Base-by-base conservation (phyloP, 202 grass and related monocot species). In the Setaria italica region DNA sequence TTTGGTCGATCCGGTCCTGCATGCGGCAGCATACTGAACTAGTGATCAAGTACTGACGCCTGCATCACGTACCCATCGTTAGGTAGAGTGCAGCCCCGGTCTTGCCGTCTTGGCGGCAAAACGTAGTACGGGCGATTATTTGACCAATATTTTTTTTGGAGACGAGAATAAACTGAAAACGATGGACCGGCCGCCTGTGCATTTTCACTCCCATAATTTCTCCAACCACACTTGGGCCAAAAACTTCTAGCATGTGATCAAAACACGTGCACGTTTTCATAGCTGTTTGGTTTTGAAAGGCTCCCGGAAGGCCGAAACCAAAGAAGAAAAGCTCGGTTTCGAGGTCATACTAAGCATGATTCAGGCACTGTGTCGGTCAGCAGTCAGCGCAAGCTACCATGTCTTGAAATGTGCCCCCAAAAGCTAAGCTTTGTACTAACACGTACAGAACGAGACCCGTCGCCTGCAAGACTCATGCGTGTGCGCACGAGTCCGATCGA, bases 381-480 rank as follows among this genome's bases (percentile, higher is more conserved):
- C 55, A 78, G 68, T 85, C 65, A 72, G 67, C 55, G 72, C 43
- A 76, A 72, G 30, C 54, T 53, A 70, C 4, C 35, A 77, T 32
- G 37, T 76, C 20, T 68, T 78, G 46, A 72, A 72, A 69, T 17
- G 2, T 45, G 50, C 33, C 11, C 4, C 12, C 15, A 53, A 80
- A 55, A 53, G 65, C 17, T 85, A 37, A 56, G 45, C 37, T 53
- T 45, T 77, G 29, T 67, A 21, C 15, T 33, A 46, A 46, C 43
- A 10, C 43, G 43, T 46, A 69, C 49, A 89, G 19, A 75, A 80
- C 20, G 82, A 37, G 35, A 70, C 70, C 42, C 16, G 62, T 82
- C 17, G 21, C 53, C n/a, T 32, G 64, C 82, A 85, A 62, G 87
- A 77, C 46, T 85, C 82, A 41, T 62, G 78, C 83, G 12, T 47